Conservation (phyloP, 2,329 filamentous ascomycete genomes). For the Arthrobotrys sphaeroides region DNA sequence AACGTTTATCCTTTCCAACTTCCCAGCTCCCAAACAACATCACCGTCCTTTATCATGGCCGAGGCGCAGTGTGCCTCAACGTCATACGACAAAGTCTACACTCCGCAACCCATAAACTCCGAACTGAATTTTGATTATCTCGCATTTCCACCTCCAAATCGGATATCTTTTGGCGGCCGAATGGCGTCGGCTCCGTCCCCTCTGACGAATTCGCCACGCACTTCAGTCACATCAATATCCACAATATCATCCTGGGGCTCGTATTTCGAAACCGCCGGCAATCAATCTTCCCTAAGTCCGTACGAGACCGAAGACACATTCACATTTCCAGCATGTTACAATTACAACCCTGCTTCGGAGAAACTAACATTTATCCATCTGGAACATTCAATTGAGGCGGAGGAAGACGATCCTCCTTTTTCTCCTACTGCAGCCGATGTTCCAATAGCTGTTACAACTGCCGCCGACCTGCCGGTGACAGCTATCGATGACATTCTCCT, state of each 20-base stretch:
- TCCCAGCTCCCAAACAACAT: too few relatives aligned
- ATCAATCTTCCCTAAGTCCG: constrained; percentile 48
- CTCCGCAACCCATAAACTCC: constrained; percentile 41
- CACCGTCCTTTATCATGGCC: constrained; percentile 44
- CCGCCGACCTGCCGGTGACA: constrained; percentile 15
- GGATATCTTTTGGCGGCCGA: constrained; percentile 42
- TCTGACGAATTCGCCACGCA: constrained; percentile 48
- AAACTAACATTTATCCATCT: constrained; percentile 51
- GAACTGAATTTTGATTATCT: constrained; percentile 51
- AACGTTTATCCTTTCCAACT: too few relatives aligned
- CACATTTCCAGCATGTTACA: constrained; percentile 44
- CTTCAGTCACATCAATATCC: constrained; percentile 50
- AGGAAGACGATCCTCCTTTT: constrained; percentile 28
- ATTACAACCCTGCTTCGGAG: constrained; percentile 36
- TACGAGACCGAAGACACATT: constrained; percentile 50
- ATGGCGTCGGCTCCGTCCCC: constrained; percentile 44
- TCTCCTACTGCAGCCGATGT: constrained; percentile 19
- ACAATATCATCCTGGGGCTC: constrained; percentile 49
- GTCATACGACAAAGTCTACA: constrained; percentile 50
- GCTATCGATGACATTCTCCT: constrained; percentile 58
- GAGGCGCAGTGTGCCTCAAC: constrained; percentile 52
- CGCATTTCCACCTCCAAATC: constrained; percentile 22
- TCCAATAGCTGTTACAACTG: constrained; percentile 30
- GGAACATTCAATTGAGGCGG: constrained; percentile 43
- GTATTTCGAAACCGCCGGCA: constrained; percentile 50